Evolutionary conservation across 2,329 filamentous ascomycete species (phyloP).

Genomic region (Pseudogymnoascus sp.): DNA sequence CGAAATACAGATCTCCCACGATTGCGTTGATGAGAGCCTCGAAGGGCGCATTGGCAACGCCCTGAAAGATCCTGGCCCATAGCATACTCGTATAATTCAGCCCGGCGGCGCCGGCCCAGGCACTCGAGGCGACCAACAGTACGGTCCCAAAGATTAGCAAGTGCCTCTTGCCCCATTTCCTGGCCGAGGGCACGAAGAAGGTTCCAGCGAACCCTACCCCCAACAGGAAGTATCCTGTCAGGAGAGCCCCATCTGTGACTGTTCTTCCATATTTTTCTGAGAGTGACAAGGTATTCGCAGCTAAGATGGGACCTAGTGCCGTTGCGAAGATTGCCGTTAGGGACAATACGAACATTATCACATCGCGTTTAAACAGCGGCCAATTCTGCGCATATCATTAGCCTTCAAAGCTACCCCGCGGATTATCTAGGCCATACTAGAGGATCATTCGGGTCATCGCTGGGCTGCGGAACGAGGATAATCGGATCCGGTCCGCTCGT

Average conservation of each 20-base stretch:
- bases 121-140: slow-evolving; percentile 64
- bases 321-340: slow-evolving; percentile 76
- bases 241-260: slow-evolving; percentile 69
- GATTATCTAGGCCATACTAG: slow-evolving; percentile 41
- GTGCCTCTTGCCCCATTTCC: slow-evolving; percentile 90
- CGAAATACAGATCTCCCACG: slow-evolving; percentile 84
- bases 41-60: slow-evolving; percentile 78
- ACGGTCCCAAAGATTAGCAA: slow-evolving; percentile 71
- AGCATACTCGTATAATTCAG: slow-evolving; percentile 64
- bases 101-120: slow-evolving; percentile 67
- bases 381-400: slow-evolving; percentile 51
- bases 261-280: slow-evolving; percentile 54
- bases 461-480: slow-evolving; percentile 84
- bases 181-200: slow-evolving; percentile 77
- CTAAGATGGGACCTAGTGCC: slow-evolving; percentile 76
- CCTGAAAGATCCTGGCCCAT: slow-evolving; percentile 76
- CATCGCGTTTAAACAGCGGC: slow-evolving; percentile 78
- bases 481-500: slow-evolving; percentile 57
- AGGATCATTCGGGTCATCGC: slow-evolving; percentile 84
- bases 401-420: not conserved
- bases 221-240: slow-evolving; percentile 82
- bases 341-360: slow-evolving; percentile 71
- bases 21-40: slow-evolving; percentile 83
- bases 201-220: slow-evolving; percentile 75
- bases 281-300: slow-evolving; percentile 77